Evolutionary conservation across 306 rosid species (phyloP), one percentile per base, ranked within the genome.

Genomic region (Dalbergia cochinchinensis): DNA sequence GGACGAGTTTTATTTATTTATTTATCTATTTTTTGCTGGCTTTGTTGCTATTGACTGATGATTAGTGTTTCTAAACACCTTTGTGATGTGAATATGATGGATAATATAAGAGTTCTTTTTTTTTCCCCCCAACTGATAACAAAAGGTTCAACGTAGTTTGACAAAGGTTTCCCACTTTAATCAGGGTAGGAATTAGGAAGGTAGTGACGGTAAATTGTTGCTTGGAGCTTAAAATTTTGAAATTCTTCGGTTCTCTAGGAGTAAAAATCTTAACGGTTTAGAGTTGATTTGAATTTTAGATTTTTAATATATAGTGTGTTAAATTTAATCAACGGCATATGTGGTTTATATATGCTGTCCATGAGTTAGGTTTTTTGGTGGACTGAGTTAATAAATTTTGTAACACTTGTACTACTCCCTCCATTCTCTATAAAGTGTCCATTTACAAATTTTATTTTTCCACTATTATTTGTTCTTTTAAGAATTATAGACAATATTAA

Each of bases 31-130:
- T 64, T 19, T 50, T 18, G 7, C 3, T 22, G 45, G 13, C 20
- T 78, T 58, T 62, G 2, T 59, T 55, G 12, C 35, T 18, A 0
- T 68, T 57, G 10, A 22, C 9, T 13, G 15, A 31, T 76, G 7
- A 62, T 26, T 26, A 16, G 7, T 69, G 9, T 16, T 76, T 76
- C 7, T 82, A 8, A 62, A 76, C 31, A 11, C 44, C 61, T 12
- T 0, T 37, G 7, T 37, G 0, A 4, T 37, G 41, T 16, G 14
- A 33, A 61, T 76, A 51, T 64, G 50, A 19, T 39, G 8, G 26
- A 47, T 15, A 42, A 13, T 35, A 82, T 11, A 33, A 70, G 41
- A 44, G 45, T 44, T 18, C 4, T 55, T 77, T 26, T 26, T 26
- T 26, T 26, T 20, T 1, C 31, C 50, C 22, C 31, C 50, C 55